Evolutionary conservation across 441 rosid species (phyloP).

Genomic region (Viola pubescens): DNA sequence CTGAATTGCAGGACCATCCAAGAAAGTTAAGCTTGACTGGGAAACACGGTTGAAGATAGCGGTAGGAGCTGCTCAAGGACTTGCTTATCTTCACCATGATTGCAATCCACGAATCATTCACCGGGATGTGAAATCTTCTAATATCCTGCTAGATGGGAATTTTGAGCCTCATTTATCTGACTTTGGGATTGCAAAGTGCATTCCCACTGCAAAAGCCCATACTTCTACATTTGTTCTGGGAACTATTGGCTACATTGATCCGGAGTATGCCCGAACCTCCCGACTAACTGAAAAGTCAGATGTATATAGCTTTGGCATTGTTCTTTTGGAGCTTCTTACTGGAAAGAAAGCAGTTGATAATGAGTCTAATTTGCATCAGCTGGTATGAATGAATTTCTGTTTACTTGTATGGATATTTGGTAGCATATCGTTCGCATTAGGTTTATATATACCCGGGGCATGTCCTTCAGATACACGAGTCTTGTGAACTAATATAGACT

Average conservation of each 20-base stretch:
- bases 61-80: conserved; percentile 92
- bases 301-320: conserved; percentile 89
- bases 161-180: conserved; percentile 84
- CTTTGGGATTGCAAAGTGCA: conserved; percentile 84
- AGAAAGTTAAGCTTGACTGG: conserved; percentile 90
- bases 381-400: conserved; percentile 33
- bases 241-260: conserved; percentile 92
- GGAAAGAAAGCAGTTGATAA: conserved; percentile 95
- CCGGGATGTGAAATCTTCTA: conserved; percentile 84
- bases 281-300: conserved; percentile 85
- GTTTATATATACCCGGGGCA: not conserved
- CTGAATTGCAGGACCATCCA: conserved; percentile 42
- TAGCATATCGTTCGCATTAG: not conserved
- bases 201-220: conserved; percentile 62
- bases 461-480: not conserved
- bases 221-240: conserved; percentile 86
- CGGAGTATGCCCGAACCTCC: conserved; percentile 89
- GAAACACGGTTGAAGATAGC: conserved; percentile 78
- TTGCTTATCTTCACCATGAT: conserved; percentile 93
- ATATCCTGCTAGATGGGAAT: conserved; percentile 73
- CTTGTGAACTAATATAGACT: not conserved
- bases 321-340: conserved; percentile 83
- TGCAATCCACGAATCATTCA: conserved; percentile 86
- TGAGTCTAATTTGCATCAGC: conserved; percentile 71
- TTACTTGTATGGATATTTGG: not conserved